Conservation (phyloP, 192 early-diverging fungal genomes). For the Pilobolus umbonatus region DNA sequence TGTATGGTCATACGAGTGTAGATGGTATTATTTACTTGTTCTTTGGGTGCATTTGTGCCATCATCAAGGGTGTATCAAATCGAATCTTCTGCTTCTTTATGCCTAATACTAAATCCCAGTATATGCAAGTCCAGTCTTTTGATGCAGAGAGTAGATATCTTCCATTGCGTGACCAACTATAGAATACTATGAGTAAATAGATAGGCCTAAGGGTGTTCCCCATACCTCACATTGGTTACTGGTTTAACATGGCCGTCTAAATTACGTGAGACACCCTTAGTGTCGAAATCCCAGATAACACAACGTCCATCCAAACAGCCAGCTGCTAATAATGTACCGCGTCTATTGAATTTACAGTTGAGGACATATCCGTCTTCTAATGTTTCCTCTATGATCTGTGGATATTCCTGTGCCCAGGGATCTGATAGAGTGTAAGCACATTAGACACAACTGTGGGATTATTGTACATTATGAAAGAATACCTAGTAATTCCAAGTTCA, state of each 20-base stretch:
- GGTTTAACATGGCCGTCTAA: slow-evolving; percentile 72
- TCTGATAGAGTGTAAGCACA: too few species aligned
- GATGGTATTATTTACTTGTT: slow-evolving; percentile 52
- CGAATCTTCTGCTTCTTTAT: slow-evolving; percentile 49
- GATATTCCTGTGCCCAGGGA: slow-evolving; percentile 79
- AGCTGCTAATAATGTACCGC: slow-evolving; percentile 77
- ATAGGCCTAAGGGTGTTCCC: too few species aligned
- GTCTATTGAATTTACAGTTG: slow-evolving; percentile 70
- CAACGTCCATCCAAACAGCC: slow-evolving; percentile 77
- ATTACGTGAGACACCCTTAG: slow-evolving; percentile 64
- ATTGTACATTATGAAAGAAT: background rate
- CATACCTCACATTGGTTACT: slow-evolving; percentile 73
- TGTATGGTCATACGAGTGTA: slow-evolving; percentile 30
- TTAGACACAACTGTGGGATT: background rate
- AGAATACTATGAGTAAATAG: background rate
- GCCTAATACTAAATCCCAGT: slow-evolving; percentile 78
- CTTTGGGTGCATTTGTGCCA: slow-evolving; percentile 75
- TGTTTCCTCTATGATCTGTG: slow-evolving; percentile 71
- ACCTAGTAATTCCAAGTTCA: slow-evolving; percentile 33
- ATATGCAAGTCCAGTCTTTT: slow-evolving; percentile 75
- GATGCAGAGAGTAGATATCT: slow-evolving; percentile 76
- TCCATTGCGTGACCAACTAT: slow-evolving; percentile 79
- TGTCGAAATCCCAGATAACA: slow-evolving; percentile 87
- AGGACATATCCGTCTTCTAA: slow-evolving; percentile 66
- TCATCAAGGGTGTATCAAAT: slow-evolving; percentile 66